Evolutionary conservation across 2,329 filamentous ascomycete species (phyloP).

Genomic region (Sclerotinia trifoliorum): DNA sequence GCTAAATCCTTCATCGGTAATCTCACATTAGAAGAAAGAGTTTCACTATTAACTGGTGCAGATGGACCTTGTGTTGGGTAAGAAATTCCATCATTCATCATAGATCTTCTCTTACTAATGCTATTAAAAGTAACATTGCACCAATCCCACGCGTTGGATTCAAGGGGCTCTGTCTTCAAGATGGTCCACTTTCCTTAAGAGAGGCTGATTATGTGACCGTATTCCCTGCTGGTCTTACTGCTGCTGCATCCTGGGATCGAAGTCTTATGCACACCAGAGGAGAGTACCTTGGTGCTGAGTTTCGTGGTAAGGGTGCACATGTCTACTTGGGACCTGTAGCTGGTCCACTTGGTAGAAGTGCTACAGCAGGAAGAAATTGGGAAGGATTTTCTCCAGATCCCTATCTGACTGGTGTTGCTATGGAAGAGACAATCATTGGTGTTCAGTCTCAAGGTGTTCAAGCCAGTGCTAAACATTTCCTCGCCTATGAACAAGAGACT

Average conservation of each 20-base stretch:
- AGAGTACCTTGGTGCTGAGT: constrained; percentile 54
- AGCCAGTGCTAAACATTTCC: constrained; percentile 43
- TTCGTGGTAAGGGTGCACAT: constrained; percentile 72
- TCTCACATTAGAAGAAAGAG: constrained; percentile 77
- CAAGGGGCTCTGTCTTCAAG: constrained; percentile 35
- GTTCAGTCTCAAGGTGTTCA: constrained; percentile 41
- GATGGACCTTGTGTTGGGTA: constrained; percentile 25
- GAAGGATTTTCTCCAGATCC: constrained; percentile 40
- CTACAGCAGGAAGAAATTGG: constrained; percentile 47
- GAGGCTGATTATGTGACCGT: constrained; percentile 69
- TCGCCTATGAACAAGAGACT: constrained; percentile 55
- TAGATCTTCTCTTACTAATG: not conserved
- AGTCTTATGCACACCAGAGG: constrained; percentile 54
- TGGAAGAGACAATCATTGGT: constrained; percentile 40
- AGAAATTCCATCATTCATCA: constrained; percentile 10
- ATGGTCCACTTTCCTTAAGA: constrained; percentile 63
- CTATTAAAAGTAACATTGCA: constrained; percentile 30
- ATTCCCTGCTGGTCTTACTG: constrained; percentile 65
- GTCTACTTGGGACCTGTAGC: constrained; percentile 57
- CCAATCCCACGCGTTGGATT: constrained; percentile 33
- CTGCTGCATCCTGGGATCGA: constrained; percentile 67
- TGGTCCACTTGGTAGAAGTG: constrained; percentile 49
- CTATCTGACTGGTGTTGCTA: constrained; percentile 39
- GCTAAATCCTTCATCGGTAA: constrained; percentile 65
- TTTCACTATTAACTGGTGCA: constrained; percentile 39